Base-by-base conservation (phyloP, 768 basidiomycete genomes). In the Auriscalpium orientale region DNA sequence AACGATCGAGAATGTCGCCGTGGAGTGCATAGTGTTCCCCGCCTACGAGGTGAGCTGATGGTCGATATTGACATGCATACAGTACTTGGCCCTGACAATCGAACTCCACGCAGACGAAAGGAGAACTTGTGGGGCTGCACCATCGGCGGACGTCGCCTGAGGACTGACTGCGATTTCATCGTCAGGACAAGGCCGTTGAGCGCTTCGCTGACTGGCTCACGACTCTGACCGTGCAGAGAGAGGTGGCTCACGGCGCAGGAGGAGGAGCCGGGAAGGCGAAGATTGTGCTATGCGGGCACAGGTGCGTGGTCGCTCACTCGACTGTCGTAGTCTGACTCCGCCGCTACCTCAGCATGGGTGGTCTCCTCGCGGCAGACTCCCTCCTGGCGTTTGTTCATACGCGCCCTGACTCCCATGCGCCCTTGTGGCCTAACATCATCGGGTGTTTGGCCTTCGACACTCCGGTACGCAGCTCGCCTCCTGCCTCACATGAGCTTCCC, bases 161-260 rank as follows among this genome's bases (percentile, higher is more conserved):
- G 20, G 43, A 11, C 22, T 22, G 18, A 15, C 38, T 28, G 40
- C 47, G 51, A 58, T 51, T 15, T 20, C 22, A 46, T 51, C 18
- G 49, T 59, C 18, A 52, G 53, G 54, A 51, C 56, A 56, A 51
- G 66, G 91, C 94, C 13, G 87, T 93, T 3, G 80, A 86, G 34
- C 81, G 82, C 8, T 95, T 97, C 68, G 83, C 91, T 8, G 93
- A 95, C 66, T 97, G 94, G 95, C 79, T 97, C 45, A 88, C 91
- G 1, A 87, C 83, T n/a, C 71, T 91, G 20, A 90, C 88, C 5
- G 87, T 95, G n/a, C 80, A 90, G 67, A 81, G 79, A 58, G 94
- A 95, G 68, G 87, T 86, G 20, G 82, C 84, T 12, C 76, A 83
- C 50, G 89, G 89, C 5, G 67, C 77, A n/a, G 85, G 85, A 7